Base-by-base conservation (phyloP, 106 monocot genomes). In the Allium cepa region DNA sequence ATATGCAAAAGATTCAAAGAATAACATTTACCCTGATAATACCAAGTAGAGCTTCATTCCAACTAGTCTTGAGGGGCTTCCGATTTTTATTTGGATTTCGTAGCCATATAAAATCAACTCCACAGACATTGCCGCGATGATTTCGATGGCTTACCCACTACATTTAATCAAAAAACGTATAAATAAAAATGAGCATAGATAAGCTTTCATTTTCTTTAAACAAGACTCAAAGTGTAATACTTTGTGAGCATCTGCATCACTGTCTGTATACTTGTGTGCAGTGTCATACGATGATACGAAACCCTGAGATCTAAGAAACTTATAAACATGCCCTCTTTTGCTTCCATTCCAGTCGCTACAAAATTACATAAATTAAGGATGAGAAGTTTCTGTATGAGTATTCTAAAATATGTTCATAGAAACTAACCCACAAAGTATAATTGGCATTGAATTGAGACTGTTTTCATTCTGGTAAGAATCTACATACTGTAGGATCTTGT, bases 71-170 rank as follows among this genome's bases (percentile, higher is more conserved):
- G 47, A 99, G 77, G 49, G 90, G 75, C 56, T 87, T 99, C 66
- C 79, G 76, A 45, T 69, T 36, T 69, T 75, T 80, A 66, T 81
- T 78, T n/a, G 99, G 99, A 79, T 99, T 99, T 17, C 85, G 84
- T 77, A 99, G 80, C 99, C 99, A 99, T 75, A 99, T 99, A 57
- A 99, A 99, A 72, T 99, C 99, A 67, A 99, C 99, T n/a, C 90
- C 99, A 72, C 99, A 99, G 22, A 99, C 86, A 69, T 99, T 99
- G 8, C 99, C 99, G 46, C 92, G 87, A 65, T 99, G 99, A 70
- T 99, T 99, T 9, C 92, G 86, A 69, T 99, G 99, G 72, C 99
- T 99, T 52, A 99, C 92, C 99, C 99, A 99, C 99, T 99, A 65
- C 58, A 46, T 16, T 48, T 8, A 64, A 55, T 55, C 1, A 49